Evolutionary conservation across 2,329 filamentous ascomycete species (phyloP), one percentile per base, ranked within the genome.

Genomic region (Microcera coccophila): DNA sequence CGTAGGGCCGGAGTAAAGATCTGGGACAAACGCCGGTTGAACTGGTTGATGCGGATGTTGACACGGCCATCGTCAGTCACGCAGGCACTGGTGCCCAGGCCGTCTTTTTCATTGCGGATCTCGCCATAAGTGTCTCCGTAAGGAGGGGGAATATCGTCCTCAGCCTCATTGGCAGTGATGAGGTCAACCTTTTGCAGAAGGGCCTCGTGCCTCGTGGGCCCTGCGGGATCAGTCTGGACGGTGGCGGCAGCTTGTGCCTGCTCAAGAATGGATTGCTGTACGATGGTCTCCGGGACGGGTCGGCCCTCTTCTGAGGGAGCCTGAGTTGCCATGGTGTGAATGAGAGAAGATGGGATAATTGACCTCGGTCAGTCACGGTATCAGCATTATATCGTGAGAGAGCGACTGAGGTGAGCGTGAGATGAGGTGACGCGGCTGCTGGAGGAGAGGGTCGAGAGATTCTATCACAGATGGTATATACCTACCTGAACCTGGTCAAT

Each of bases 61-160:
- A 28, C 24, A 28, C 24, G 24, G 24, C 24, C 24, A 28, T 28
- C 24, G 14, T 28, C 24, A 28, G 54, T 52, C 43, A 56, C 45
- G 39, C 17, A 26, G 9, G 66, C 67, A 36, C 66, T 49, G 3
- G 47, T 52, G 22, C 41, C 65, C 29, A 68, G 46, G 26, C 62
- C 66, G 28, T 60, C 55, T 26, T 63, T 63, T 24, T 68, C 63
- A 44, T 63, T 58, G 16, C 50, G 43, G 19, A 69, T 61, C 36
- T 66, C 63, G 41, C 68, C 67, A 22, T 65, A 65, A 10, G 57
- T 50, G 24, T 69, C 66, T 42, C 60, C 68, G 47, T 71, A 70
- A 34, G 66, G 57, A 32, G 65, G 67, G 19, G 65, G 49, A 5
- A 58, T 29, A 22, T 57, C 51, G 14, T 59, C 55, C 28, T 41